Base-by-base conservation (phyloP, 352 stramenopile genomes). In the Globisporangium takayamanum region DNA sequence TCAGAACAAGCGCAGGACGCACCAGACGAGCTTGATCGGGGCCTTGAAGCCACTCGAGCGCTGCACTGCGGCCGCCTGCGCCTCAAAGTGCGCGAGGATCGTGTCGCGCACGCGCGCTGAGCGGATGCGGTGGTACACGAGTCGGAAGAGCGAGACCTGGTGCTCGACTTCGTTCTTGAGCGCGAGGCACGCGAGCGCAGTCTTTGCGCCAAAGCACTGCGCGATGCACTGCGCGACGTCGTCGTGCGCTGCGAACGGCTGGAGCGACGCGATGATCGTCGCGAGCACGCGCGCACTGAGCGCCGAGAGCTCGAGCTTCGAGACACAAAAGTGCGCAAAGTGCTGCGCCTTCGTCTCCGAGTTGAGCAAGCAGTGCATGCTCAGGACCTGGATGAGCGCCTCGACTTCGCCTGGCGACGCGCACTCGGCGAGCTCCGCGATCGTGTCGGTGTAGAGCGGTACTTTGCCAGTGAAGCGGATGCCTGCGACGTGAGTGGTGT, bases 11-110 rank as follows among this genome's bases (percentile, higher is more conserved):
- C 5, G 15, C 1, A 41, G 15, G n/a, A 59, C 74, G 41, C 42
- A 91, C 81, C 81, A 92, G 12, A 92, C 53, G 3, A 92, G 64
- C 54, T 90, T 90, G 37, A 87, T 67, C 26, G 80, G 82, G 22
- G 68, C 53, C 18, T 71, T 59, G 53, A 87, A 92, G 26, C 57
- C 66, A 0, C 59, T 52, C 0, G 60, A 68, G 3, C 55, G 56
- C 14, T 57, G 36, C 2, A 90, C 59, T 45, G 47, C 63, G 1
- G 49, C 50, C 7, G 71, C 78, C 59, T 92, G 74, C 8, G 60
- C 63, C 46, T 90, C 78, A 50, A 92, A 82, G 46, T 92, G 82
- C 36, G 69, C 62, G 45, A 90, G 48, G 55, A 92, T 88, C 2
- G 54, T 55, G 51, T 83, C 73, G 1, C 82, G 80, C 30, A 83